Percentiles rank a stretch among this genome's conserved stretches.
phyloP scores from a whole-genome alignment of 169 alveolate species.

The Eimeria zaria region DNA sequence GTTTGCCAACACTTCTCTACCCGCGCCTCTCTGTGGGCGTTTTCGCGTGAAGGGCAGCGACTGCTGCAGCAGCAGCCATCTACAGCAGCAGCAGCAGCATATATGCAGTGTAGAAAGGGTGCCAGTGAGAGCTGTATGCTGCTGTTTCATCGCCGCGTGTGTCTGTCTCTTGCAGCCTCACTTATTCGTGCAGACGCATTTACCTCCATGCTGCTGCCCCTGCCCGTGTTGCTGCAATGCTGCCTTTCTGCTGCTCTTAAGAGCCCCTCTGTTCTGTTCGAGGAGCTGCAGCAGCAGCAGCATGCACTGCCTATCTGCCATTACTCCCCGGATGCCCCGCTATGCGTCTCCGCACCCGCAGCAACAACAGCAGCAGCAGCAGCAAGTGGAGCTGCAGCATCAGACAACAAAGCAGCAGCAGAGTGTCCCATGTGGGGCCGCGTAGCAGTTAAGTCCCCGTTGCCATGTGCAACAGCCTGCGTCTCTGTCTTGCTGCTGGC shows the following conservation, averaged over 20 bases:
- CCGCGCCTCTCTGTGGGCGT: slow-evolving; percentile 47
- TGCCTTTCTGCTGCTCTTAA: slow-evolving; percentile 28
- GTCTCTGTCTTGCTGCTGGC: slow-evolving; percentile 48
- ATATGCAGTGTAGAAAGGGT: not conserved
- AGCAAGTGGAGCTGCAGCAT: not conserved
- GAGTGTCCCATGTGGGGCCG: slow-evolving; percentile 51
- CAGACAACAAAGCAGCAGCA: not conserved
- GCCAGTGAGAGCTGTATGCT: slow-evolving; percentile 12
- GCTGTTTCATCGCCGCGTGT: slow-evolving; percentile 35
- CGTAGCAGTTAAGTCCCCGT: slow-evolving; percentile 51
- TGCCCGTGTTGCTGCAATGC: slow-evolving; percentile 27
- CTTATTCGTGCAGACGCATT: slow-evolving; percentile 30
- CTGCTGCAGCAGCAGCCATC: slow-evolving; percentile 27
- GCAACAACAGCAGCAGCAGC: not conserved
- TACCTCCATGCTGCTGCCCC: slow-evolving; percentile 40
- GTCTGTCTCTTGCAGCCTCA: slow-evolving; percentile 42
- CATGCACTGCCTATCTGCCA: slow-evolving; percentile 26
- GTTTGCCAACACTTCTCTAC: slow-evolving; percentile 44
- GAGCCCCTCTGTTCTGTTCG: slow-evolving; percentile 1
- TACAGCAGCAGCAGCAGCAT: not conserved
- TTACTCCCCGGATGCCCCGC: not conserved
- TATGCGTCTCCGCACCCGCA: not conserved
- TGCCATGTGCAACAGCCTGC: slow-evolving; percentile 46
- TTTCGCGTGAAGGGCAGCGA: slow-evolving; percentile 17
- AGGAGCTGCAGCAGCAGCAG: slow-evolving; percentile 70